Percentiles rank a stretch among this genome's conserved stretches.
These are phyloP conservation scores for Acanthamoeba castellanii DNA, from an alignment of 208 protist species.

Conservation along the genomic window DNA sequence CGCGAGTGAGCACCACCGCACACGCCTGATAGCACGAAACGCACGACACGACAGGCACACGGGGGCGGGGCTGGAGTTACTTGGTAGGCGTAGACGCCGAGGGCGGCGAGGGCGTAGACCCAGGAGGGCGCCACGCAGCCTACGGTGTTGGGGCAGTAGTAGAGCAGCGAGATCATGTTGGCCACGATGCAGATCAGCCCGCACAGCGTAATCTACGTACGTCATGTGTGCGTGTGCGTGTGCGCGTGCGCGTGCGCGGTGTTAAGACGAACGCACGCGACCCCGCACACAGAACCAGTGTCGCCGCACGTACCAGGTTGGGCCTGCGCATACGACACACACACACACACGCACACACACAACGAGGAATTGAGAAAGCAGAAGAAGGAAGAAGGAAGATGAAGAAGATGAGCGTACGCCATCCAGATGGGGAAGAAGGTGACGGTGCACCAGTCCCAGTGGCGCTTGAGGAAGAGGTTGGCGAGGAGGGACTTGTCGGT, in stretches of 20 bases:
- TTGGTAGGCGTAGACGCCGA: conserved; percentile 66
- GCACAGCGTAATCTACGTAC: conserved; percentile 89
- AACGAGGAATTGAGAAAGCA: not conserved
- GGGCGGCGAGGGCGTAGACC: conserved; percentile 91
- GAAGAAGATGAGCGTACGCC: conserved; percentile 40
- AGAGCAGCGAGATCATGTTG: conserved; percentile 88
- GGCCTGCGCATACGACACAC: conserved; percentile 4
- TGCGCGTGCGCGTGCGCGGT: not conserved
- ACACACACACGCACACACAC: not conserved
- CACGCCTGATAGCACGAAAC: too few species aligned
- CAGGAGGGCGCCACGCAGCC: conserved; percentile 90
- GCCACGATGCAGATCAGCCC: conserved; percentile 90
- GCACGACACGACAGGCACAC: too few species aligned
- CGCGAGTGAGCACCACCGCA: too few species aligned
- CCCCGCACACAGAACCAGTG: not conserved
- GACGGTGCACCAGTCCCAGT: conserved; percentile 74
- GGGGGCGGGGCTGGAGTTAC: not conserved
- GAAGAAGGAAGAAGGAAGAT: not conserved
- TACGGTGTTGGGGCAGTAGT: conserved; percentile 80
- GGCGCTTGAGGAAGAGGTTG: conserved; percentile 73
- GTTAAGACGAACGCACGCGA: not conserved
- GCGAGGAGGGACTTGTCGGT: conserved; percentile 71
- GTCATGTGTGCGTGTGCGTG: not conserved
- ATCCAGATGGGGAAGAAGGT: conserved; percentile 67
- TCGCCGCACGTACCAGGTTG: conserved; percentile 22